Evolutionary conservation across 129 eudicot genomes (phyloP).

Genomic region (Glebionis coronaria): DNA sequence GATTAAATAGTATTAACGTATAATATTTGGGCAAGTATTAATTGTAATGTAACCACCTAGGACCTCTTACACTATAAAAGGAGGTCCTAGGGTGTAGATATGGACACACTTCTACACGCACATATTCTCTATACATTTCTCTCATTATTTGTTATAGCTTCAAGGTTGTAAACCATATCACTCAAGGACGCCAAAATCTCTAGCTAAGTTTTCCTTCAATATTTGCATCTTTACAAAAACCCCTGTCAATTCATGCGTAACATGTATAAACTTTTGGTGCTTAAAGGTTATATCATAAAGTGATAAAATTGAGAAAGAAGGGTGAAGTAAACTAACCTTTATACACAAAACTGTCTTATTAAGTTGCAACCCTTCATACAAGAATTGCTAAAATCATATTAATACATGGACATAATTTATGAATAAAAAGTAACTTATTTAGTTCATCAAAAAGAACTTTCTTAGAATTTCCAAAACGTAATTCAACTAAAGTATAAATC

Average conservation of each 20-base stretch:
- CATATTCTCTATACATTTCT: too few species aligned
- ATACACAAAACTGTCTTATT: constrained; percentile 9
- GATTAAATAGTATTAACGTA: too few species aligned
- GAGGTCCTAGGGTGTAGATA: too few species aligned
- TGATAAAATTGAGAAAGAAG: not conserved
- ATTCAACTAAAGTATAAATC: constrained; percentile 87
- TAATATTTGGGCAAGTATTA: too few species aligned
- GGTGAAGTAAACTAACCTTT: not conserved
- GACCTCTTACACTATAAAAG: too few species aligned
- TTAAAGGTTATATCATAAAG: constrained; percentile 2
- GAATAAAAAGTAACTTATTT: constrained; percentile 54
- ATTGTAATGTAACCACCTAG: too few species aligned
- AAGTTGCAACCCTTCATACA: constrained; percentile 18
- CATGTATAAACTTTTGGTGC: not conserved
- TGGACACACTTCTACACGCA: too few species aligned
- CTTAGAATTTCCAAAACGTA: constrained; percentile 87
- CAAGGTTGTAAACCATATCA: too few species aligned
- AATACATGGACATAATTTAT: constrained; percentile 3
- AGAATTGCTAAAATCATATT: not conserved
- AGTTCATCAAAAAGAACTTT: constrained; percentile 68
- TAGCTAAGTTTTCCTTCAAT: constrained; percentile 60
- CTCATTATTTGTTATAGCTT: too few species aligned
- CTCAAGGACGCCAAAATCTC: constrained; percentile 59
- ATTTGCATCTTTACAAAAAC: constrained; percentile 56
- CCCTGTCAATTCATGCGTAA: constrained; percentile 39